Conservation (phyloP, 306 rosid species). For the Leucaena leucocephala region DNA sequence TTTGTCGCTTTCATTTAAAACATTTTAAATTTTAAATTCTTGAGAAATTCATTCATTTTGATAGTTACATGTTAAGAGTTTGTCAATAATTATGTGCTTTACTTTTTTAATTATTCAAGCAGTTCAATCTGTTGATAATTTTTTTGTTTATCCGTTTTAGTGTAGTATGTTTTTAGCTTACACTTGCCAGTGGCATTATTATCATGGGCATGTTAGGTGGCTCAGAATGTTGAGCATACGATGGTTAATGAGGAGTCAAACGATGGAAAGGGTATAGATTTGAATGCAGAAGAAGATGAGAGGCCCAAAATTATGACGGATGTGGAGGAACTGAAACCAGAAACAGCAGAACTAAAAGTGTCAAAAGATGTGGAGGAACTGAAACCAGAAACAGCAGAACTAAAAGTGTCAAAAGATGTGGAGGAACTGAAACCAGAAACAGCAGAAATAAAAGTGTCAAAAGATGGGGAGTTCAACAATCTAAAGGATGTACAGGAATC, state of each 20-base stretch:
- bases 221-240: conserved; percentile 40
- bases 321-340: conserved; percentile 29
- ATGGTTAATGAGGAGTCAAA: conserved; percentile 39
- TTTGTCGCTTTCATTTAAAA: conserved; percentile 27
- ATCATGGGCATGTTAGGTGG: conserved; percentile 41
- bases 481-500: conserved; percentile 28
- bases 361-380: too few species aligned
- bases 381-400: too few species aligned
- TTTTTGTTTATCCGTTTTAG: conserved; percentile 6
- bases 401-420: neutral
- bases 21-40: conserved; percentile 37
- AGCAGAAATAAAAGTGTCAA: conserved; percentile 6
- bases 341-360: too few species aligned
- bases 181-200: neutral
- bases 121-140: neutral
- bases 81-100: conserved; percentile 18
- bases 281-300: conserved; percentile 38
- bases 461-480: conserved; percentile 35
- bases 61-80: conserved; percentile 21
- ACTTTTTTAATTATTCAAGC: conserved; percentile 23
- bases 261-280: conserved; percentile 39
- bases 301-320: conserved; percentile 37
- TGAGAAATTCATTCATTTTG: conserved; percentile 30
- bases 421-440: conserved; percentile 26
- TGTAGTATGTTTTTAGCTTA: conserved; percentile 18